Conservation (phyloP, 139 green algal species). For the Tetratostichococcus sp. region DNA sequence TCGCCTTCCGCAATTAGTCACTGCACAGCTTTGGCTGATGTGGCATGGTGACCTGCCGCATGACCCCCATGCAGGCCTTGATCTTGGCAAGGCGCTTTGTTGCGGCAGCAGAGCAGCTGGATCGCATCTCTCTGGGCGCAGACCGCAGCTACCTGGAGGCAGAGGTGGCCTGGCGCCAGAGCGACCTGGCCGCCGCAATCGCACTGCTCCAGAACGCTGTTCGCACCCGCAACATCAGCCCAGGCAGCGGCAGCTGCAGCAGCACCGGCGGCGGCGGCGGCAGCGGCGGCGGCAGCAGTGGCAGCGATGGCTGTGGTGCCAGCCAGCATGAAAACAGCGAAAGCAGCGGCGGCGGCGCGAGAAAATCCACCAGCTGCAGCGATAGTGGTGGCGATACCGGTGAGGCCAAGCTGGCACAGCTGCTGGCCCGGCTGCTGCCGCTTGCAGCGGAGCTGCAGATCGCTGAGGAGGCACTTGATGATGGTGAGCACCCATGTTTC, state of each 20-base stretch:
- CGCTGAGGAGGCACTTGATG: constrained; percentile 12
- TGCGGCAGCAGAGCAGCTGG: constrained; percentile 19
- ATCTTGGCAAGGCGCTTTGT: constrained; percentile 32
- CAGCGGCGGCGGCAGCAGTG: too few species aligned
- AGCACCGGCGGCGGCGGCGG: too few species aligned
- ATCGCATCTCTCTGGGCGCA: constrained; percentile 8
- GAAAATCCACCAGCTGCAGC: too few species aligned
- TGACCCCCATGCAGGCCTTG: constrained; percentile 28
- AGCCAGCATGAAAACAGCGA: too few species aligned
- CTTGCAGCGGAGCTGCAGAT: constrained; percentile 14
- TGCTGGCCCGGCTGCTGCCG: constrained; percentile 7
- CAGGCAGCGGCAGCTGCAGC: background rate
- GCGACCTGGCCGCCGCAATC: constrained; percentile 9
- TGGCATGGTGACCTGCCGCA: too few species aligned
- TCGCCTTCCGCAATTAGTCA: too few species aligned
- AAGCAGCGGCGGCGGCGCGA: too few species aligned
- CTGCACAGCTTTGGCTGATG: too few species aligned
- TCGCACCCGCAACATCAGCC: too few species aligned
- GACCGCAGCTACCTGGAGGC: constrained; percentile 34
- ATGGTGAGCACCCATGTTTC: constrained; percentile 9
- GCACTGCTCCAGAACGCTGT: constrained; percentile 7
- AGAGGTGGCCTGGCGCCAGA: constrained; percentile 29
- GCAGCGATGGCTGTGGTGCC: too few species aligned
- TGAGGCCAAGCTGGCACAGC: constrained; percentile 15
- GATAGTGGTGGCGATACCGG: too few species aligned